A percentile compares a stretch with the other conserved stretches of the same genome.
Evolutionary conservation across 306 rosid genomes (phyloP).

Genomic region (Vigna nakashimae): DNA sequence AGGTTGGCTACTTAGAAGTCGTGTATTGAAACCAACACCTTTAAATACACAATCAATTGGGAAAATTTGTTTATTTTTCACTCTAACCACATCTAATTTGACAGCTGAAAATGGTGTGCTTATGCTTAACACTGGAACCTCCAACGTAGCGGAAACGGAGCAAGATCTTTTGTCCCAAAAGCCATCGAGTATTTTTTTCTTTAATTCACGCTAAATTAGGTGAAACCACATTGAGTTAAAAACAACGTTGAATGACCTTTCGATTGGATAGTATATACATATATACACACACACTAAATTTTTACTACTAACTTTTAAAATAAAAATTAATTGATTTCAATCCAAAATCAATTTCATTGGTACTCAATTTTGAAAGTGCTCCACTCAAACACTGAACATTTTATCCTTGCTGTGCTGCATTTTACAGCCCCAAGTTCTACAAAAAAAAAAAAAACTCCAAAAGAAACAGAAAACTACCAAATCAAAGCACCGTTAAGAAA

Average conservation of each 20-base stretch:
- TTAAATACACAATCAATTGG: background rate
- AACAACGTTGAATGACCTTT: background rate
- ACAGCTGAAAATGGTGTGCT: background rate
- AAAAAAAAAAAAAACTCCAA: background rate
- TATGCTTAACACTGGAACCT: background rate
- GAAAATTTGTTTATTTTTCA: background rate
- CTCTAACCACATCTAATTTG: too few relatives aligned
- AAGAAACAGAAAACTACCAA: conserved; percentile 17
- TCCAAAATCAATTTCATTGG: background rate
- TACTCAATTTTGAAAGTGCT: background rate
- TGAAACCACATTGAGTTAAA: too few relatives aligned
- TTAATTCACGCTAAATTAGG: too few relatives aligned
- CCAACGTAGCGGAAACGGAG: background rate
- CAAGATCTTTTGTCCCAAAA: conserved; percentile 9
- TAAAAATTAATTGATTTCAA: too few relatives aligned
- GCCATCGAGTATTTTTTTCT: background rate
- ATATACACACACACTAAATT: background rate
- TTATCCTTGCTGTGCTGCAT: conserved; percentile 31
- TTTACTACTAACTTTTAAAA: background rate
- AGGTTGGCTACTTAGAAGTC: background rate
- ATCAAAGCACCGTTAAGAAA: conserved; percentile 17
- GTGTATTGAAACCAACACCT: background rate
- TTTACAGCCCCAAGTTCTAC: conserved; percentile 1
- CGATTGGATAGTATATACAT: background rate
- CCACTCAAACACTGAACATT: background rate